A percentile compares a stretch with the other conserved stretches of the same genome.
These are phyloP conservation scores for Komagataella mondaviorum DNA, from an alignment of 805 yeast genomes.

Conservation along the genomic window DNA sequence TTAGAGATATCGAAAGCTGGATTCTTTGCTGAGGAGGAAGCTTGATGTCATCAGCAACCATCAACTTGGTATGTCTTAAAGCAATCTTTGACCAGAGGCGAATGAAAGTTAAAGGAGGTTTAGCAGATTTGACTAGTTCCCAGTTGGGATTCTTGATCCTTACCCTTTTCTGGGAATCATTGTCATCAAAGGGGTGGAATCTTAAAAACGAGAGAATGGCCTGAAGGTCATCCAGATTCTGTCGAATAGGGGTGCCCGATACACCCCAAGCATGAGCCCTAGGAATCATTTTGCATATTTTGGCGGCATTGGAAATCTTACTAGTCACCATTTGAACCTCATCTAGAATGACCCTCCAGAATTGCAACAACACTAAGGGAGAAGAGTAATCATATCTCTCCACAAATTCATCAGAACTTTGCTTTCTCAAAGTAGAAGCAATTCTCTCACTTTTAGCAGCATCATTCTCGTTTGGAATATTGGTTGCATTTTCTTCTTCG, in stretches of 20 bases:
- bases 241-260: slow-evolving; percentile 84
- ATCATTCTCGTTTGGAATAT: background rate
- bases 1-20: slow-evolving; percentile 60
- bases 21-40: slow-evolving; percentile 71
- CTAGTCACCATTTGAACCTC: slow-evolving; percentile 90
- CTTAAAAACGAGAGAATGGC: slow-evolving; percentile 60
- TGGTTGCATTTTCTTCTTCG: background rate
- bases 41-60: slow-evolving; percentile 64
- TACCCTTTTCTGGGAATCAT: slow-evolving; percentile 5
- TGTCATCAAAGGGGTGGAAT: slow-evolving; percentile 46
- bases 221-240: slow-evolving; percentile 50
- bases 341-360: slow-evolving; percentile 83
- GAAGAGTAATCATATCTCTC: slow-evolving; percentile 50
- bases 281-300: slow-evolving; percentile 67
- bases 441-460: background rate
- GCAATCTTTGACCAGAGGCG: slow-evolving; percentile 41
- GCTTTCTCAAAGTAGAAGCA: background rate
- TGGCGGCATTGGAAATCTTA: slow-evolving; percentile 63
- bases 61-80: slow-evolving; percentile 71
- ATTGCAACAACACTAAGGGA: slow-evolving; percentile 70
- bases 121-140: slow-evolving; percentile 10
- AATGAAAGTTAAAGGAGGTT: slow-evolving; percentile 21
- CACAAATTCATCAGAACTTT: slow-evolving; percentile 1
- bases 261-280: slow-evolving; percentile 94
- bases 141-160: slow-evolving; percentile 10